Conservation (phyloP, 441 rosid genomes). For the Croton setiger region DNA sequence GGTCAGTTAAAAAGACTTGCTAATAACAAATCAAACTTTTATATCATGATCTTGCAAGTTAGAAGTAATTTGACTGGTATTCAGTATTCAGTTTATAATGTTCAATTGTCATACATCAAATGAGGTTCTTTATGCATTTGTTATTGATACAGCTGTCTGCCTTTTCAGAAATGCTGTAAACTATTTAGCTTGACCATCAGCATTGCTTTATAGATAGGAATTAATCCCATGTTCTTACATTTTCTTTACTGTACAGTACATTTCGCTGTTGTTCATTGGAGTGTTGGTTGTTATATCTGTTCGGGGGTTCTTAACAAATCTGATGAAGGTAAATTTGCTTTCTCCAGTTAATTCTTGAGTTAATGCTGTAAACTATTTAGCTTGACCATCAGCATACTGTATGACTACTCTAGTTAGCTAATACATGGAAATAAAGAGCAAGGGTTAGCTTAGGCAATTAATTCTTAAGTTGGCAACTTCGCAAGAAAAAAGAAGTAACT, state of each 20-base stretch:
- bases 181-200: slow-evolving; percentile 10
- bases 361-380: no score
- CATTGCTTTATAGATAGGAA: background rate
- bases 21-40: background rate
- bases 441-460: background rate
- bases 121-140: background rate
- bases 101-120: background rate
- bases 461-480: background rate
- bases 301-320: slow-evolving; percentile 89
- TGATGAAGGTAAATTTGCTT: slow-evolving; percentile 78
- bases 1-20: slow-evolving; percentile 39
- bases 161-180: background rate
- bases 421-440: background rate
- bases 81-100: background rate
- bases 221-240: background rate
- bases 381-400: no score
- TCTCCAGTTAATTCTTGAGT: no score
- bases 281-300: slow-evolving; percentile 93
- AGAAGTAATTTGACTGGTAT: background rate
- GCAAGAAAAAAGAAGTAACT: slow-evolving; percentile 5
- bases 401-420: background rate
- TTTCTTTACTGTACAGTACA: slow-evolving; percentile 57
- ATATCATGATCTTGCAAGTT: background rate
- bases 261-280: slow-evolving; percentile 92
- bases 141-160: background rate